Evolutionary conservation across 2,329 filamentous ascomycete species (phyloP), one percentile per base, ranked within the genome.

Genomic region (Colletotrichum incanum): DNA sequence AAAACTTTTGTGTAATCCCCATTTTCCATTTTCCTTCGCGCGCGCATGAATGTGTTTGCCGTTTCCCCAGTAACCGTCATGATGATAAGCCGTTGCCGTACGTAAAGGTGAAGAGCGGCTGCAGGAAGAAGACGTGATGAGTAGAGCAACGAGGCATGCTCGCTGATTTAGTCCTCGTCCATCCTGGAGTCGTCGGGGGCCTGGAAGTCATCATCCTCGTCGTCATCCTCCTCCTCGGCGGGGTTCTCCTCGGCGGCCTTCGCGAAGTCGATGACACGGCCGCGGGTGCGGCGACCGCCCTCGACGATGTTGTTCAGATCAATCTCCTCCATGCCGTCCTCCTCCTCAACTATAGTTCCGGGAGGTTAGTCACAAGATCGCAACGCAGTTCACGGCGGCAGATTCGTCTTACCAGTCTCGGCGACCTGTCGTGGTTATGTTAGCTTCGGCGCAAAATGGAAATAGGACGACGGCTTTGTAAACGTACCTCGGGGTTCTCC

Each of bases 241-340:
- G 90, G 91, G 77, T 93, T 89, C 83, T 97, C 91, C 83, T 93
- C 88, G 34, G 94, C 94, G 26, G 95, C 95, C 86, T 97, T 95
- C 79, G 93, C 93, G 84, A 94, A 98, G 88, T 98, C 94, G 81
- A 98, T 98, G 79, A 92, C 89, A 83, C 94, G 94, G 80, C 95
- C 95, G 79, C 96, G 96, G 75, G 96, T 98, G 83, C 96, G 96
- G 78, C 92, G 90, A 74, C 92, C 92, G 75, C 88, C 89, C 71
- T 85, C 82, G 80, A 98, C 91, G 82, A 98, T 97, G 89, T 98
- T 98, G 82, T 90, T 90, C 69, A 90, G 86, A 81, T 97, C 94
- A 82, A 99, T 98, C 84, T 96, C 95, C 81, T 97, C 94, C 88
- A 98, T 90, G 83, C 93, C 93, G 79, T 95, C 94, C 55, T 93